Evolutionary conservation across 148 eudicot genomes (phyloP).

Genomic region (Dysphania ambrosioides): DNA sequence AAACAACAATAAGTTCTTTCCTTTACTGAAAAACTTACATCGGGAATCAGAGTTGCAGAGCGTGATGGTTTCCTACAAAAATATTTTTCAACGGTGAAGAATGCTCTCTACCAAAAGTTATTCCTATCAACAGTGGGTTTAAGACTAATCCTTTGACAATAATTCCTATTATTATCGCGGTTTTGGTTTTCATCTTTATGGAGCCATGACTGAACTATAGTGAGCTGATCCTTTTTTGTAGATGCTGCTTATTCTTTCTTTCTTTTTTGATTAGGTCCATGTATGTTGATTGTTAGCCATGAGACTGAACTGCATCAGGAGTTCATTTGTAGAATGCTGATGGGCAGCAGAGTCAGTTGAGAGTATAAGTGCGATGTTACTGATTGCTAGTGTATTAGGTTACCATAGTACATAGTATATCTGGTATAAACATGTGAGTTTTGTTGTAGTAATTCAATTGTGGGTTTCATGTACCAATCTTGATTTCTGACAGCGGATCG

Average conservation of each 20-base stretch:
- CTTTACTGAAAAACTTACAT: slow-evolving; percentile 48
- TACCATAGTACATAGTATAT: slow-evolving; percentile 23
- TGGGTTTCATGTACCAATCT: neutral
- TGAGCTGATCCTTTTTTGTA: slow-evolving; percentile 19
- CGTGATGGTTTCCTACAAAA: slow-evolving; percentile 63
- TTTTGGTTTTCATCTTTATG: slow-evolving; percentile 34
- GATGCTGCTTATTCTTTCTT: slow-evolving; percentile 27
- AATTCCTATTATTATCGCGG: slow-evolving; percentile 32
- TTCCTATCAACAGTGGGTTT: slow-evolving; percentile 43
- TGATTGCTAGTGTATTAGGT: slow-evolving; percentile 22
- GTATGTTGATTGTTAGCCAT: slow-evolving; percentile 16
- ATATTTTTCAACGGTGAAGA: slow-evolving; percentile 74
- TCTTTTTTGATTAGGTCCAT: slow-evolving; percentile 33
- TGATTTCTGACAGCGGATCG: slow-evolving; percentile 3
- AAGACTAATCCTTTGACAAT: slow-evolving; percentile 21
- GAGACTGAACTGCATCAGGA: slow-evolving; percentile 26
- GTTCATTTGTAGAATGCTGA: slow-evolving; percentile 19
- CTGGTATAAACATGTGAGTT: slow-evolving; percentile 20
- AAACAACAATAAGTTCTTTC: slow-evolving; percentile 75
- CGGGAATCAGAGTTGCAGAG: slow-evolving; percentile 40
- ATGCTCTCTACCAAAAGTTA: slow-evolving; percentile 54
- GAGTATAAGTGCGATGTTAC: slow-evolving; percentile 14
- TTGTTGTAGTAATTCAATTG: slow-evolving; percentile 1
- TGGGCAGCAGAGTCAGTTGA: slow-evolving; percentile 23
- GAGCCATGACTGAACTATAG: slow-evolving; percentile 25